phyloP scores from a whole-genome alignment of 1,139 yeast genomes.

The Suhomyces anneliseae region DNA sequence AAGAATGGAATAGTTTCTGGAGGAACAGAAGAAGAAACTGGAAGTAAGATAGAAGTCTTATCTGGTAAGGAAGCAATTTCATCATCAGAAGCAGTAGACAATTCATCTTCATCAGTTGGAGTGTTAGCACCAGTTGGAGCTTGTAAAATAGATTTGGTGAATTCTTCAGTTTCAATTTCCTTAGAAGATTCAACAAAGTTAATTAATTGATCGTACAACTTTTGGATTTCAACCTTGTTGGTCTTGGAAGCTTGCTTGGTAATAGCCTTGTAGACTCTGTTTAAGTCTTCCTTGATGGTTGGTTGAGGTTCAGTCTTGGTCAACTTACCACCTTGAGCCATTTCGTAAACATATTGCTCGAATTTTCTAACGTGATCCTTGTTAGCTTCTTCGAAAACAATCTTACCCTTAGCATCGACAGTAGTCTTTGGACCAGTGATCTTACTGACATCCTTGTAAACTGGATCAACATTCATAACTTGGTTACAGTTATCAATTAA shows the following conservation, averaged over 20 bases:
- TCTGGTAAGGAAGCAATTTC: slow-evolving; percentile 85
- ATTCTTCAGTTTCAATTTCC: slow-evolving; percentile 57
- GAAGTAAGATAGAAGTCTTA: slow-evolving; percentile 65
- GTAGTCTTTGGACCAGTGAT: slow-evolving; percentile 95
- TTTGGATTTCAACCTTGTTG: slow-evolving; percentile 75
- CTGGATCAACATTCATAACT: slow-evolving; percentile 79
- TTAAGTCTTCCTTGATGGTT: slow-evolving; percentile 80
- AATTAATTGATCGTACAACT: slow-evolving; percentile 75
- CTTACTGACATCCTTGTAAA: slow-evolving; percentile 88
- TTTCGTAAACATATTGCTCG: slow-evolving; percentile 92
- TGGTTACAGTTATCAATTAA: slow-evolving; percentile 94
- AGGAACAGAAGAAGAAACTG: slow-evolving; percentile 72
- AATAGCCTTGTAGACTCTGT: slow-evolving; percentile 79
- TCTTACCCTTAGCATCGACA: slow-evolving; percentile 84
- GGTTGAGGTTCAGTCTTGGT: slow-evolving; percentile 63
- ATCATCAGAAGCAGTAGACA: slow-evolving; percentile 52
- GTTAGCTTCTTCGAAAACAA: slow-evolving; percentile 78
- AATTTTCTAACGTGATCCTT: slow-evolving; percentile 91
- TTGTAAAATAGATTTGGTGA: slow-evolving; percentile 44
- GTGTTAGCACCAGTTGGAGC: slow-evolving; percentile 38
- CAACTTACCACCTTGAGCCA: slow-evolving; percentile 93
- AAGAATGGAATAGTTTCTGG: slow-evolving; percentile 92
- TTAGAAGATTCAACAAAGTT: slow-evolving; percentile 68
- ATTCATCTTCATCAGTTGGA: slow-evolving; percentile 55
- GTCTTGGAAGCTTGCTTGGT: slow-evolving; percentile 65